Evolutionary conservation across 495 filamentous ascomycete species (phyloP).

Genomic region (Penicillium cosmopolitanum): DNA sequence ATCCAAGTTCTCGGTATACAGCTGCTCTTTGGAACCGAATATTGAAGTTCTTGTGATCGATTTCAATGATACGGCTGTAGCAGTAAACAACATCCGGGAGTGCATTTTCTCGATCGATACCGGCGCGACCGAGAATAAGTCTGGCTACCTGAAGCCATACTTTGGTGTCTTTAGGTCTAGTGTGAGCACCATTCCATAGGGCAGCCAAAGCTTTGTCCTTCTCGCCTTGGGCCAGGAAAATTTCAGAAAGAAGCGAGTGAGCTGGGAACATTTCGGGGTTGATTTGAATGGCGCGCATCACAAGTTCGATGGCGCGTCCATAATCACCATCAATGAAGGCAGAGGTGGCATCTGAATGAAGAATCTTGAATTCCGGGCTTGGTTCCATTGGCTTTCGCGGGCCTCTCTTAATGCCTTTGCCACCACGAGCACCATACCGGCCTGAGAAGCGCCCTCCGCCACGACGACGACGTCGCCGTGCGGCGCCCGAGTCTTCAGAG

Average conservation of each 20-base stretch:
- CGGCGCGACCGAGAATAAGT: conserved; percentile 64
- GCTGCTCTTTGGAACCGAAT: conserved; percentile 64
- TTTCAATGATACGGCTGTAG: conserved; percentile 68
- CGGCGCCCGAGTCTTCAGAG: conserved; percentile 32
- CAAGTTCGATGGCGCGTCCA: conserved; percentile 62
- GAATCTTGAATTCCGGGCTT: conserved; percentile 71
- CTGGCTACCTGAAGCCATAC: conserved; percentile 72
- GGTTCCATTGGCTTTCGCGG: conserved; percentile 75
- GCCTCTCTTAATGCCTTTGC: conserved; percentile 59
- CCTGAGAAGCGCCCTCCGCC: conserved; percentile 46
- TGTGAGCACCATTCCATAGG: conserved; percentile 71
- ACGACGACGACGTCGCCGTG: conserved; percentile 37
- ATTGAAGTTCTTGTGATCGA: conserved; percentile 60
- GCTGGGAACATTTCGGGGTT: conserved; percentile 84
- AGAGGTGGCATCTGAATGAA: conserved; percentile 69
- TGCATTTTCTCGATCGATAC: conserved; percentile 52
- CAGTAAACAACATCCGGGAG: conserved; percentile 66
- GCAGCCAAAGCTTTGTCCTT: conserved; percentile 68
- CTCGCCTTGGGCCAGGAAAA: conserved; percentile 69
- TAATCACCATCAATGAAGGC: conserved; percentile 70
- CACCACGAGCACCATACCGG: conserved; percentile 49
- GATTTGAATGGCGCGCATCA: conserved; percentile 70
- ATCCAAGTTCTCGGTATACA: conserved; percentile 59
- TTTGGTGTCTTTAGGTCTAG: conserved; percentile 65
- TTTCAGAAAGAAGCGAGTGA: conserved; percentile 74